A percentile compares a stretch with the other conserved stretches of the same genome.
These are phyloP conservation scores for Coemansia sp. DNA, from an alignment of 192 early-diverging fungal species.

Conservation along the genomic window DNA sequence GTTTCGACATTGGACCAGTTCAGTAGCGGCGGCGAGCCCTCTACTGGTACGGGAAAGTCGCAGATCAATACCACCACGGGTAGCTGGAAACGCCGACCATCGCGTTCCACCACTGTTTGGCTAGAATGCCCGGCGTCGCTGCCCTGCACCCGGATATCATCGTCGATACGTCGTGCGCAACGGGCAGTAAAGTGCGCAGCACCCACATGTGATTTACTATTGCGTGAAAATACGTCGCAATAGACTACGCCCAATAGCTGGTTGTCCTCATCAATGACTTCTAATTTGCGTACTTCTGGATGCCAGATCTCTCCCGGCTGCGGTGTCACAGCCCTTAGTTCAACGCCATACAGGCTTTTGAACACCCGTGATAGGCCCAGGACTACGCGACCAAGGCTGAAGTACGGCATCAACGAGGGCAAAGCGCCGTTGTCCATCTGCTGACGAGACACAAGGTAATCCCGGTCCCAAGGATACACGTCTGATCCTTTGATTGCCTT, in stretches of 20 bases:
- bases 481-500: slow-evolving; percentile 3
- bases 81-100: slow-evolving; percentile 60
- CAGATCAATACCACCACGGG: slow-evolving; percentile 76
- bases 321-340: slow-evolving; percentile 67
- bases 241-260: slow-evolving; percentile 90
- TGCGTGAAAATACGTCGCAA: slow-evolving; percentile 86
- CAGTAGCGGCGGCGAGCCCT: slow-evolving; percentile 63
- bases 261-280: slow-evolving; percentile 87
- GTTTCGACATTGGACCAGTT: slow-evolving; percentile 88
- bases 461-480: slow-evolving; percentile 82
- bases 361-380: slow-evolving; percentile 86
- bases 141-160: slow-evolving; percentile 57
- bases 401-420: slow-evolving; percentile 67
- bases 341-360: slow-evolving; percentile 81
- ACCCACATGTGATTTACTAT: slow-evolving; percentile 69
- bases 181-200: slow-evolving; percentile 96
- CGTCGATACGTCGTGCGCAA: slow-evolving; percentile 83
- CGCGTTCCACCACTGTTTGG: slow-evolving; percentile 49
- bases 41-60: slow-evolving; percentile 60
- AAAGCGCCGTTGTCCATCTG: slow-evolving; percentile 42
- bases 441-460: slow-evolving; percentile 62
- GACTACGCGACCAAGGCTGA: slow-evolving; percentile 86
- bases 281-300: slow-evolving; percentile 82
- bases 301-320: slow-evolving; percentile 89
- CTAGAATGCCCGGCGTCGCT: slow-evolving; percentile 19